These are phyloP conservation scores for Hypoxylon subgilvum DNA, from an alignment of 495 filamentous ascomycete genomes.

Conservation along the genomic window DNA sequence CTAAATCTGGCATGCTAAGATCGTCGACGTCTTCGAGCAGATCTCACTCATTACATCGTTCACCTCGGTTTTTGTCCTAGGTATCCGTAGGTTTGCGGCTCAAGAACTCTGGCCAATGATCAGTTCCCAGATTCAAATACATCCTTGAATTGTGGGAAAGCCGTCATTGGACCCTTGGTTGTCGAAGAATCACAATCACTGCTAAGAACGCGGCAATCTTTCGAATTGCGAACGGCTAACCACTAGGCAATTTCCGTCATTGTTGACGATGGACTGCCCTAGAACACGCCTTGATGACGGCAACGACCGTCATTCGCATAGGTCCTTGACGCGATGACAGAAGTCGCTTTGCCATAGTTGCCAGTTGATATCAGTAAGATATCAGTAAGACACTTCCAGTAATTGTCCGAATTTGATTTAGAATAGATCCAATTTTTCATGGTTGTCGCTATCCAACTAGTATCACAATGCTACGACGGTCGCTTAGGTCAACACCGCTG, in stretches of 20 bases:
- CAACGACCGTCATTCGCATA: slow-evolving; percentile 1
- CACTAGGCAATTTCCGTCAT: slow-evolving; percentile 25
- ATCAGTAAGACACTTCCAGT: not conserved
- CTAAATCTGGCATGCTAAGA: too few relatives aligned
- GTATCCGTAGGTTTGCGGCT: not conserved
- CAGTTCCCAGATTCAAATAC: slow-evolving; percentile 4
- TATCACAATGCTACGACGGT: slow-evolving; percentile 18
- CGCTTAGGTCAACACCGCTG: slow-evolving; percentile 2
- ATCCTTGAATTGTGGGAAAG: not conserved
- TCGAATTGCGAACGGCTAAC: too few relatives aligned
- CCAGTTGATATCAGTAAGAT: slow-evolving; percentile 14
- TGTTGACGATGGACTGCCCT: slow-evolving; percentile 1
- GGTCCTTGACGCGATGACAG: slow-evolving; percentile 20
- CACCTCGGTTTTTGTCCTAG: too few relatives aligned
- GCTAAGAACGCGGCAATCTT: too few relatives aligned
- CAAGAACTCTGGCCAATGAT: not conserved
- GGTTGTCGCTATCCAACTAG: too few relatives aligned
- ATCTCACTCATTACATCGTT: too few relatives aligned
- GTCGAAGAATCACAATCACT: too few relatives aligned
- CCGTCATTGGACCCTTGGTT: slow-evolving; percentile 20
- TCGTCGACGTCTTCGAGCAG: too few relatives aligned
- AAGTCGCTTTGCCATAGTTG: too few relatives aligned
- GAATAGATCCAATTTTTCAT: too few relatives aligned
- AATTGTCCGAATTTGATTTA: too few relatives aligned
- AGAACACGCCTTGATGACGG: slow-evolving; percentile 28